A percentile compares a stretch with the other conserved stretches of the same genome.
Evolutionary conservation across 179 eudicot species (phyloP).

Genomic region (Silene coronaria): DNA sequence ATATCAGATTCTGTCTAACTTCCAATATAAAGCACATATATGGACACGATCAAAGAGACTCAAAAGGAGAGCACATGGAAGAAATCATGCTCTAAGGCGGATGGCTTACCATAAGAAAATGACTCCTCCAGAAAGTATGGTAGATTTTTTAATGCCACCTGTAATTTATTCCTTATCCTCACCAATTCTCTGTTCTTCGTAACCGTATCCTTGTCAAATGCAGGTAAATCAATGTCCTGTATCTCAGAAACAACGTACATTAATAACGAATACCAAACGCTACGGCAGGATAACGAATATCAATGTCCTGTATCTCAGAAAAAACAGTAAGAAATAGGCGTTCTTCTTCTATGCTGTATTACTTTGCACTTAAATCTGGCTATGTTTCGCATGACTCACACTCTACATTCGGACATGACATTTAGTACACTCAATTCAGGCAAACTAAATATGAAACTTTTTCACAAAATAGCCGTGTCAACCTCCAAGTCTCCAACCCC

Average conservation of each 20-base stretch:
- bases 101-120: conserved; percentile 8
- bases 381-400: neutral
- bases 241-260: neutral
- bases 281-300: neutral
- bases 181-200: conserved; percentile 10
- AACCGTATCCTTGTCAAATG: conserved; percentile 15
- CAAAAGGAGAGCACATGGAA: neutral
- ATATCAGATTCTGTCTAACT: neutral
- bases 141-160: conserved; percentile 5
- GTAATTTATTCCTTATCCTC: conserved; percentile 5
- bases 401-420: neutral
- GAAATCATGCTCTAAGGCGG: neutral
- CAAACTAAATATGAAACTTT: no score
- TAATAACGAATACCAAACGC: neutral
- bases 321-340: neutral
- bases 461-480: no score
- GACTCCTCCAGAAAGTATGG: conserved; percentile 28
- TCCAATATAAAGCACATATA: neutral
- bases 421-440: neutral
- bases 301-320: no score
- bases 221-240: conserved; percentile 29
- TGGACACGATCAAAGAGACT: neutral
- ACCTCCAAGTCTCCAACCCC: no score
- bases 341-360: neutral
- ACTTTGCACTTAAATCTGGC: neutral